phyloP scores from a whole-genome alignment of 2,329 filamentous ascomycete genomes.

The Claviceps spartinae region DNA sequence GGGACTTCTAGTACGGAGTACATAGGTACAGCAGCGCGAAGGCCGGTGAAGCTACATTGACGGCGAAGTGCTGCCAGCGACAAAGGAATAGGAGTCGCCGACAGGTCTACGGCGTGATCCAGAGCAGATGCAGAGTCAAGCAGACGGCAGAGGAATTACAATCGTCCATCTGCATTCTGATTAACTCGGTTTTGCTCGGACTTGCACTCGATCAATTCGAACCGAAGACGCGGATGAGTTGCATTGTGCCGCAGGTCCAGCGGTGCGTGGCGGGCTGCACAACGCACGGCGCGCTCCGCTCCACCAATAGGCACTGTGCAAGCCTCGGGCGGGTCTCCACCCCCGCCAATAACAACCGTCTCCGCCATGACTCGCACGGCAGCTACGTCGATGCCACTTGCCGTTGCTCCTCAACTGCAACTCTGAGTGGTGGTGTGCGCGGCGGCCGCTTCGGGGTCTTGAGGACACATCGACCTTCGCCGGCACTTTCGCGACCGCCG shows the following conservation, averaged over 20 bases:
- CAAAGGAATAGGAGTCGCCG: too few species aligned
- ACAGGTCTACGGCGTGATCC: too few species aligned
- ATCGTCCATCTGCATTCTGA: too few species aligned
- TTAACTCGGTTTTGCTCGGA: too few species aligned
- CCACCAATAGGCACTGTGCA: conserved; percentile 1
- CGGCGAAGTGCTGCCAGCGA: too few species aligned
- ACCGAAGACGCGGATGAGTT: background rate
- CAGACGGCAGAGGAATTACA: too few species aligned
- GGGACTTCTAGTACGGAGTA: too few species aligned
- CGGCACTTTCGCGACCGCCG: conserved; percentile 3
- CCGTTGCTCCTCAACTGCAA: background rate
- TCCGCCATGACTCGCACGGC: background rate
- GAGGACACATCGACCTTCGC: conserved; percentile 9
- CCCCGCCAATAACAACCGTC: background rate
- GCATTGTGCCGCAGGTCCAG: conserved; percentile 18
- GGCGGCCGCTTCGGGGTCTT: conserved; percentile 1
- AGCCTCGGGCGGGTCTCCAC: background rate
- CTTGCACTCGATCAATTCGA: background rate
- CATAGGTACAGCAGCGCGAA: too few species aligned
- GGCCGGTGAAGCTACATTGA: too few species aligned
- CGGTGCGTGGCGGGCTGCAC: conserved; percentile 5
- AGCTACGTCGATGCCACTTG: background rate
- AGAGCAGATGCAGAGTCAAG: too few species aligned
- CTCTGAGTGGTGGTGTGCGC: background rate
- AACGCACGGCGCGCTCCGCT: background rate